These are phyloP conservation scores for Coemansia sp. DNA, from an alignment of 192 early-diverging fungal species.

Conservation along the genomic window DNA sequence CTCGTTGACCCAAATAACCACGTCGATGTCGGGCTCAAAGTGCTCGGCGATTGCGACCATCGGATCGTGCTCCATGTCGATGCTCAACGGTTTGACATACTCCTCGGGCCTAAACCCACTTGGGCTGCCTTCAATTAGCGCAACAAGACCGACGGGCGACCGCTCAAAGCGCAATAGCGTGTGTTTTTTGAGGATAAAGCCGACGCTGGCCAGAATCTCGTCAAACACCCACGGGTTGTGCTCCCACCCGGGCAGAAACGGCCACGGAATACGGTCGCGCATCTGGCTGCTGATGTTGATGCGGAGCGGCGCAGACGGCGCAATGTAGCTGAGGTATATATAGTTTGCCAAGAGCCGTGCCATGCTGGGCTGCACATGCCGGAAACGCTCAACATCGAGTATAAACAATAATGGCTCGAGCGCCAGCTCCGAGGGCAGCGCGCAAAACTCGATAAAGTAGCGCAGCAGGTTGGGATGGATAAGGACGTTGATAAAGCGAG, in stretches of 20 bases:
- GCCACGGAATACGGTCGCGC: constrained; percentile 69
- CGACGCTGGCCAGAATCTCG: constrained; percentile 73
- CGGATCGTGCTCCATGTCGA: constrained; percentile 32
- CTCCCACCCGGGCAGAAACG: constrained; percentile 54
- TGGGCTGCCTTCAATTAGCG: constrained; percentile 14
- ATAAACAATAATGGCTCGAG: constrained; percentile 82
- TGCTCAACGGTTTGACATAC: constrained; percentile 27
- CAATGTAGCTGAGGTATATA: constrained; percentile 76
- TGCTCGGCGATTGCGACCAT: constrained; percentile 39
- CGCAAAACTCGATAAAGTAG: constrained; percentile 47
- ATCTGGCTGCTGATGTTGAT: constrained; percentile 72
- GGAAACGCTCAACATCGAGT: constrained; percentile 79
- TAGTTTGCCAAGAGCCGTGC: constrained; percentile 58
- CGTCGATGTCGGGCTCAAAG: constrained; percentile 48
- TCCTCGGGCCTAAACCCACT: constrained; percentile 10
- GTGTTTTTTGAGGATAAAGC: constrained; percentile 71
- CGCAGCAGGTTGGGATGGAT: constrained; percentile 22
- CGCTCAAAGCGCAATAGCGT: constrained; percentile 71
- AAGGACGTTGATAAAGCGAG: constrained; percentile 50
- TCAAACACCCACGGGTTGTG: constrained; percentile 72
- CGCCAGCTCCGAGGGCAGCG: constrained; percentile 61
- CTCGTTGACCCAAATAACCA: constrained; percentile 53
- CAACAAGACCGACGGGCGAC: constrained; percentile 37
- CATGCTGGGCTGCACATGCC: constrained; percentile 50
- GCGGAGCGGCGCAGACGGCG: constrained; percentile 60